Base-by-base conservation (phyloP, 805 yeast species). In the Yamadazyma phyllophila region DNA sequence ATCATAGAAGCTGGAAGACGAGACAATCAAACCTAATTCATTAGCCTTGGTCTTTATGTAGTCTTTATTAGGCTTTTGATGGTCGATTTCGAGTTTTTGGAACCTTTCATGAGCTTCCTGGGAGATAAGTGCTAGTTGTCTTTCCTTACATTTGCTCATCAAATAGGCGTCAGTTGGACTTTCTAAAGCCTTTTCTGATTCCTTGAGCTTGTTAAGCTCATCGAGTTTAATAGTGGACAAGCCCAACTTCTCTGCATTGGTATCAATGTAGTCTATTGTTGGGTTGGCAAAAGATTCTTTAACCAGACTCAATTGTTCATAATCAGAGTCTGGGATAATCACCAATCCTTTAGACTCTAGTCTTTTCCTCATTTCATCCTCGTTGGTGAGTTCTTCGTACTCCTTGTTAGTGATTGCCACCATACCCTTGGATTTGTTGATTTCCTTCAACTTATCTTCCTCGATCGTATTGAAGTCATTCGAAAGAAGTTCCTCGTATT, bases 21-120 rank as follows among this genome's bases (percentile, higher is more conserved):
- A 52, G 2, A 69, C 55, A 15, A 62, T 62, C 17, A 64, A 52
- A 1, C 73, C 73, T 33, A 65, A 45, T 14, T 63, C 60, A 48
- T 66, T 65, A 11, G 75, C 73, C 47, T 65, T 69, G 4, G 53
- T 38, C 1, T 67, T 62, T 14, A 69, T 49, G 45, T 67, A 68
- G 1, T 54, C 60, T 46, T 61, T 61, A 13, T 55, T 53, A 3
- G 75, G 75, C 40, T 61, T 65, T 20, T 63, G 67, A 44, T 58
- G 51, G 16, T 67, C 68, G 0, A 54, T 55, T 34, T 52, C 55
- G 13, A 57, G 38, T 9, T 42, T 43, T 35, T 56, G 57, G 31
- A 52, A 57, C 9, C 44, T 36, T 6, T 47, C 43, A 31, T 44
- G 49, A 10, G 51, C 49, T 2, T 39, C 52, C n/a, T 27, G 31